Conservation (phyloP, 2,329 filamentous ascomycete species). For the Aspergillus neoniger region DNA sequence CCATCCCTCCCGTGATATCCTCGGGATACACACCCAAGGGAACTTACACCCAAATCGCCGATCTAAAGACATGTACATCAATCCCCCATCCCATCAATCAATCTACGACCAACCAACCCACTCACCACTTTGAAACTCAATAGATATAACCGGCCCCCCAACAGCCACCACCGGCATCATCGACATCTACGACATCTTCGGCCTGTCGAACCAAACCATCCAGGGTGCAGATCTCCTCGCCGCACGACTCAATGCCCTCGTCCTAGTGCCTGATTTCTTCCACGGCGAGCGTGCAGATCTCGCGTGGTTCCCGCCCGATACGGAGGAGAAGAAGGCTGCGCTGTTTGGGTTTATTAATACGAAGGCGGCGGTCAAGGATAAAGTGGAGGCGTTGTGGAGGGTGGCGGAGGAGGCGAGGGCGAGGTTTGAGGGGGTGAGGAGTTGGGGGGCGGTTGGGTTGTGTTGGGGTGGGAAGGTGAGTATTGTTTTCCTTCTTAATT, state of each 20-base stretch:
- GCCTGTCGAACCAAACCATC: slow-evolving; percentile 64
- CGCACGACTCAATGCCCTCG: slow-evolving; percentile 38
- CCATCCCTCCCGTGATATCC: slow-evolving; percentile 54
- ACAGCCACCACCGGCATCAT: slow-evolving; percentile 59
- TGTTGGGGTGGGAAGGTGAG: slow-evolving; percentile 74
- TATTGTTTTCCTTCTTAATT: no score
- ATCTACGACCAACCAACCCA: no score
- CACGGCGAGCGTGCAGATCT: slow-evolving; percentile 46
- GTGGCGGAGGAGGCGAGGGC: slow-evolving; percentile 51
- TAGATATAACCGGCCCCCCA: slow-evolving; percentile 50
- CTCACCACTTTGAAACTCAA: not conserved
- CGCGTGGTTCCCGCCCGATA: slow-evolving; percentile 63
- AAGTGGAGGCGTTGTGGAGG: slow-evolving; percentile 33
- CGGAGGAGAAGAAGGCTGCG: slow-evolving; percentile 62
- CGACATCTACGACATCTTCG: slow-evolving; percentile 67
- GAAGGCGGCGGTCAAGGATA: slow-evolving; percentile 33
- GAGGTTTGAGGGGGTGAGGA: slow-evolving; percentile 57
- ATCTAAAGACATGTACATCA: slow-evolving; percentile 54
- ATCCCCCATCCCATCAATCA: not conserved
- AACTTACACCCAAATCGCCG: slow-evolving; percentile 58
- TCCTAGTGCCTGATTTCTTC: slow-evolving; percentile 47
- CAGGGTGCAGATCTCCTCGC: slow-evolving; percentile 65
- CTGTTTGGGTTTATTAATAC: slow-evolving; percentile 61
- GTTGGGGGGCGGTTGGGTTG: slow-evolving; percentile 64
- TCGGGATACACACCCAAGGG: slow-evolving; percentile 60